Base-by-base conservation (phyloP, 192 early-diverging fungal species). In the Pilaira anomala region DNA sequence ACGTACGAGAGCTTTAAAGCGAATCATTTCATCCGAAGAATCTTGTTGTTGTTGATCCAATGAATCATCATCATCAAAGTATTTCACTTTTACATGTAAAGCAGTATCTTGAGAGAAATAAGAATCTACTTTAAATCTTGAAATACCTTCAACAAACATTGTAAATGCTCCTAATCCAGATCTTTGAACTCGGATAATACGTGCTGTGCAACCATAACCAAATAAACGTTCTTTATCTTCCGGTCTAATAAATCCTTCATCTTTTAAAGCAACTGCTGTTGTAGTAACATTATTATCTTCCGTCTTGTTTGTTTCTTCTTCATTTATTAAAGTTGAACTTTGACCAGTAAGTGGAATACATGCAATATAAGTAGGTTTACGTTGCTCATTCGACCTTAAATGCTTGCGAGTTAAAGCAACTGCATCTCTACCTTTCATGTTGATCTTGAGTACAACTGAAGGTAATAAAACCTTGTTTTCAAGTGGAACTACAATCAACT, bases 61-160 rank as follows among this genome's bases (percentile, higher is more conserved):
- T 71, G 39, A 79, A 53, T 39, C n/a, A 18, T 41, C 25, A 36
- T 88, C 84, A 1, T 76, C 71, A 25, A 80, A 53, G 5, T 74
- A 62, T 0, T 74, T 72, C 11, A 90, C 76, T 12, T 75, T 67
- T 6, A 84, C 90, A 45, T 83, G 73, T 29, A 81, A 73, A 3
- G 85, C 63, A 5, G 69, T 66, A 19, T 68, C 72, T 41, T 53
- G 24, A 24, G 21, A 13, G 13, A 21, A 36, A 24, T 63, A 53
- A 25, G 36, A 16, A 12, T 29, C 28, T 16, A 62, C 60, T 22
- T 49, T 62, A 44, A 62, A 62, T n/a, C 60, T 44, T 5, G 24
- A 44, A 28, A 39, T 51, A 83, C 88, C 88, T 79, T 90, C 88
- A 7, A 90, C 75, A 53, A 85, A 77, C 11, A 85, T 80, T 14